Evolutionary conservation across 1,139 yeast genomes (phyloP).

Genomic region (Meyerozyma elateridarum): DNA sequence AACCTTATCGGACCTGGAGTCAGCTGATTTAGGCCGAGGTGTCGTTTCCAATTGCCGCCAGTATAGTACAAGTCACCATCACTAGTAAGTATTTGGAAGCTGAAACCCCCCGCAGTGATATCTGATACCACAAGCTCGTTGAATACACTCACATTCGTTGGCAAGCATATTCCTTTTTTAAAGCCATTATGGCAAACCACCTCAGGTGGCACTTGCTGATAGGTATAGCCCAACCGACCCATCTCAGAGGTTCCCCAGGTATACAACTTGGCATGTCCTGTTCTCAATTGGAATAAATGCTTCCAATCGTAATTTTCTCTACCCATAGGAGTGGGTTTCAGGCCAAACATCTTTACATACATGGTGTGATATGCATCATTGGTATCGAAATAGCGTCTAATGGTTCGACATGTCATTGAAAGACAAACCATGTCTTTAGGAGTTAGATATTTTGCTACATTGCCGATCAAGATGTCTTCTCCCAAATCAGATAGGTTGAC

Average conservation of each 20-base stretch:
- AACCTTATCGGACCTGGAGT: constrained; percentile 20
- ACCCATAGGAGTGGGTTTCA: constrained; percentile 37
- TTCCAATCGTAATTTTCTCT: constrained; percentile 44
- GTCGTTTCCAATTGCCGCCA: constrained; percentile 48
- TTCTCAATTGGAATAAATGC: constrained; percentile 41
- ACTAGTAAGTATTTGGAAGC: constrained; percentile 56
- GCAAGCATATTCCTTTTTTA: constrained; percentile 36
- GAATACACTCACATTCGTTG: constrained; percentile 32
- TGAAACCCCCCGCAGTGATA: constrained; percentile 62
- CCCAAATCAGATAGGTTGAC: constrained; percentile 25
- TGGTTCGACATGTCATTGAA: constrained; percentile 37
- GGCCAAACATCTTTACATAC: constrained; percentile 47
- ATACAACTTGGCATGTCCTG: constrained; percentile 38
- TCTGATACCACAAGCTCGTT: constrained; percentile 43
- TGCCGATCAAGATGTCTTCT: constrained; percentile 41
- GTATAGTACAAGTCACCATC: constrained; percentile 52
- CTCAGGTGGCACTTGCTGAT: constrained; percentile 24
- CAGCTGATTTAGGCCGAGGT: constrained; percentile 28
- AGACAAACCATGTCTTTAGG: constrained; percentile 45
- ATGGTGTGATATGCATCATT: constrained; percentile 42
- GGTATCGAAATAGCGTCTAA: constrained; percentile 21
- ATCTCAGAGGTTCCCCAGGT: constrained; percentile 61
- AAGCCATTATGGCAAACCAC: constrained; percentile 21
- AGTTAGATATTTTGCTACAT: constrained; percentile 33
- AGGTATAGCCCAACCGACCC: constrained; percentile 55